These are phyloP conservation scores for Lactarius hengduanensis DNA, from an alignment of 768 basidiomycete genomes.

Conservation along the genomic window DNA sequence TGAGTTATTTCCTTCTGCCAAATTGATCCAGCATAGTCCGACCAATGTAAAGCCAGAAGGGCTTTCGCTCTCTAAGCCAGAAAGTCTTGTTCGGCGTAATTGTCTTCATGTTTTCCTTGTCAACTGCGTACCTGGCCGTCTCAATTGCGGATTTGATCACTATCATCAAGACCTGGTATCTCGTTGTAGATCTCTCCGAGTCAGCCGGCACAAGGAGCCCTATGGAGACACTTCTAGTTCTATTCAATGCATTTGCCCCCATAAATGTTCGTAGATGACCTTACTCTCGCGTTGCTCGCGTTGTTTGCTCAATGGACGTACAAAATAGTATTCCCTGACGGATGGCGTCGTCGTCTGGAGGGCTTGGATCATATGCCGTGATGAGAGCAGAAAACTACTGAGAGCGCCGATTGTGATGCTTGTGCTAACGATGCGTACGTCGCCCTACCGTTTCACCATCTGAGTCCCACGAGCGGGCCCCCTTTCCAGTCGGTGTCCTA, in stretches of 20 bases:
- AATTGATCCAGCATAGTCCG: not conserved
- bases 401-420: not conserved
- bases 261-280: not conserved
- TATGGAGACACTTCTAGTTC: not conserved
- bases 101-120: constrained; percentile 7
- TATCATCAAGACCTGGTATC: not conserved
- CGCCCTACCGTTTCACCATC: no score
- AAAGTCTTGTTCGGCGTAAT: not conserved
- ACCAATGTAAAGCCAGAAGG: not conserved
- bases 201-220: not conserved
- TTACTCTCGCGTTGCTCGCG: not conserved
- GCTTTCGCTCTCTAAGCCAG: not conserved
- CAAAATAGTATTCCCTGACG: not conserved
- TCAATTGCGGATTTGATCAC: not conserved
- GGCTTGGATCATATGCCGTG: constrained; percentile 4
- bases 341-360: constrained; percentile 7
- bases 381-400: not conserved
- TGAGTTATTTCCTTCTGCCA: not conserved
- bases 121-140: not conserved
- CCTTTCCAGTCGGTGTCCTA: not conserved
- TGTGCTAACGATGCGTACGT: not conserved
- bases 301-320: not conserved
- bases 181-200: not conserved
- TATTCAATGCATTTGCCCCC: not conserved
- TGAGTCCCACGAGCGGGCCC: not conserved